Percentiles rank a stretch among this genome's conserved stretches.
These are phyloP conservation scores for Penicillium tannophilum DNA, from an alignment of 495 filamentous ascomycete genomes.

Conservation along the genomic window DNA sequence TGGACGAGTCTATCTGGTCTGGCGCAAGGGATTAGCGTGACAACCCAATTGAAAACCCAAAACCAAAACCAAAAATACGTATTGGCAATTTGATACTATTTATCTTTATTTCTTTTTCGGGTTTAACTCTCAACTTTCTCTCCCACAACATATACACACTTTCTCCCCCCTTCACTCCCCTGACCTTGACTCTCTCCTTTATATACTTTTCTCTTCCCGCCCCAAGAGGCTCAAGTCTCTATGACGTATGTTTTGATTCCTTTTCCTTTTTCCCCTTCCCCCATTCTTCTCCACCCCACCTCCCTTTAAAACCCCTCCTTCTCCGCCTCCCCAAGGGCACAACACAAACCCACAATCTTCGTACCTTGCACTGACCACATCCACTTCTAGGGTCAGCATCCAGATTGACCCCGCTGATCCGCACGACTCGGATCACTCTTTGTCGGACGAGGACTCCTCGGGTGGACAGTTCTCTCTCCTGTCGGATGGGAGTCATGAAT, in stretches of 20 bases:
- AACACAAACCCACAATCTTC: no score
- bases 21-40: not conserved
- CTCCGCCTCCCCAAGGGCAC: no score
- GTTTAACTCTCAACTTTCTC: not conserved
- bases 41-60: not conserved
- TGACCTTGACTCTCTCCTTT: not conserved
- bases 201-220: not conserved
- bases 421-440: constrained; percentile 46
- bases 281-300: constrained; percentile 25
- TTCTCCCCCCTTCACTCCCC: constrained; percentile 6
- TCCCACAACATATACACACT: constrained; percentile 3
- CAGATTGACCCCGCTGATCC: constrained; percentile 45
- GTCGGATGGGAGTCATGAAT: constrained; percentile 52
- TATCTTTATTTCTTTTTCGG: not conserved
- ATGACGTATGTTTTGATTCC: constrained; percentile 32
- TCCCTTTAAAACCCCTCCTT: not conserved
- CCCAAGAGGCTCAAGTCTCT: constrained; percentile 25
- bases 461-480: constrained; percentile 54
- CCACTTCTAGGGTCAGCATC: constrained; percentile 48
- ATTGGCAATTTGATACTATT: not conserved
- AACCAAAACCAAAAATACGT: not conserved
- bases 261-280: constrained; percentile 22
- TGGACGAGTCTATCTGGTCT: not conserved
- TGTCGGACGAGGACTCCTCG: constrained; percentile 55
- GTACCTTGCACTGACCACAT: not conserved